phyloP scores from a whole-genome alignment of 176 grass and related monocot species.

The Bolboschoenus planiculmis region DNA sequence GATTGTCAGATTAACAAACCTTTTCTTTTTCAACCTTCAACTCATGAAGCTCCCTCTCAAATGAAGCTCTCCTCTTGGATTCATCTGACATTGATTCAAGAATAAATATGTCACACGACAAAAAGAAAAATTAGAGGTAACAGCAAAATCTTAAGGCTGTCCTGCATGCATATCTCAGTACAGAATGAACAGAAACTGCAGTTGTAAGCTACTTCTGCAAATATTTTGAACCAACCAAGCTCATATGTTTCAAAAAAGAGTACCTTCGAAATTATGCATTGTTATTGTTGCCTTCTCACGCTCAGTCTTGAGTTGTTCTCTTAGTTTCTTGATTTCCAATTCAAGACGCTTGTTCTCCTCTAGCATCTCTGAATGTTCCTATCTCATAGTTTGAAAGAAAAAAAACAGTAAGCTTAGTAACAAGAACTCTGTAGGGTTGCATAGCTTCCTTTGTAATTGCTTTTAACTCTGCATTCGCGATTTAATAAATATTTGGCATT shows the following conservation, averaged over 20 bases:
- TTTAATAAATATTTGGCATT: slow-evolving; percentile 28
- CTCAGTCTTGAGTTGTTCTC: slow-evolving; percentile 43
- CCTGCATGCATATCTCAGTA: background rate
- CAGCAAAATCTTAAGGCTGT: background rate
- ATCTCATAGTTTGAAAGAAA: slow-evolving; percentile 33
- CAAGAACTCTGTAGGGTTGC: background rate
- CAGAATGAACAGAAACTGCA: slow-evolving; percentile 7
- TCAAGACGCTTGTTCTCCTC: slow-evolving; percentile 50
- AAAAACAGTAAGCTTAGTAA: background rate
- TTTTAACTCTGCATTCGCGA: background rate
- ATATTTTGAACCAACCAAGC: slow-evolving; percentile 19
- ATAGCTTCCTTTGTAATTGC: background rate
- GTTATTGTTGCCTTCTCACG: slow-evolving; percentile 42
- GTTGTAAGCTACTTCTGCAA: background rate
- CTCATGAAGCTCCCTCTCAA: slow-evolving; percentile 61
- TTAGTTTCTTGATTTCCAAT: slow-evolving; percentile 74
- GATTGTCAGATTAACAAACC: slow-evolving; percentile 30
- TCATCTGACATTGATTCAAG: slow-evolving; percentile 45
- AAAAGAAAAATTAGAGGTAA: background rate
- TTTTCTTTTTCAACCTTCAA: slow-evolving; percentile 59
- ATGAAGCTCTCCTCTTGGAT: slow-evolving; percentile 49
- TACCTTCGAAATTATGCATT: slow-evolving; percentile 64
- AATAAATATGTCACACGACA: slow-evolving; percentile 2
- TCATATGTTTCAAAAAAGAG: background rate
- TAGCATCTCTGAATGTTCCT: slow-evolving; percentile 48